phyloP scores from a whole-genome alignment of 306 rosid genomes.

The Fagus sylvatica region DNA sequence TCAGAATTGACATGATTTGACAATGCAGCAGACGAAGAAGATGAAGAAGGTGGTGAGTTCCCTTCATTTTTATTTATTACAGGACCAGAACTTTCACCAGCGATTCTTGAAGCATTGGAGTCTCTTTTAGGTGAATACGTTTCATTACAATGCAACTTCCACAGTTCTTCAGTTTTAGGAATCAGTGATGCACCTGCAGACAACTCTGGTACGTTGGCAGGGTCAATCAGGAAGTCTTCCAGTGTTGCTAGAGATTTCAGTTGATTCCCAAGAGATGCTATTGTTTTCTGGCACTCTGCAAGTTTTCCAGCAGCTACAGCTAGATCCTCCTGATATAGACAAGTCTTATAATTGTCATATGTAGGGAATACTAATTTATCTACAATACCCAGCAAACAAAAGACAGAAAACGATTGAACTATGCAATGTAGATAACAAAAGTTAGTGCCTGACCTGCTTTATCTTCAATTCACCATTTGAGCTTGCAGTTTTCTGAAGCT shows the following conservation, averaged over 20 bases:
- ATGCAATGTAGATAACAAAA: background rate
- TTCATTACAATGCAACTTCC: conserved; percentile 62
- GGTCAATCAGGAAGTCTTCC: conserved; percentile 85
- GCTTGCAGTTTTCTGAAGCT: conserved; percentile 40
- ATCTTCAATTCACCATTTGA: conserved; percentile 59
- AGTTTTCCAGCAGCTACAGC: conserved; percentile 89
- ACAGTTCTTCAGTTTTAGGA: conserved; percentile 43
- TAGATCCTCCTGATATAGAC: conserved; percentile 71
- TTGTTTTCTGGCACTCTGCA: conserved; percentile 91
- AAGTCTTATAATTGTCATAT: conserved; percentile 21
- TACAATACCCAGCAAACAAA: conserved; percentile 13
- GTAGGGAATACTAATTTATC: background rate
- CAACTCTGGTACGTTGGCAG: conserved; percentile 55
- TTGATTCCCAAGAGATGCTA: conserved; percentile 89
- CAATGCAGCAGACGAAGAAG: conserved; percentile 43
- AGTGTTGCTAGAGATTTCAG: conserved; percentile 78
- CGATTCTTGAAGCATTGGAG: conserved; percentile 38
- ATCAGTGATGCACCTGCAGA: conserved; percentile 44
- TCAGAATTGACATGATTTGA: conserved; percentile 57
- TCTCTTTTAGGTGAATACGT: conserved; percentile 75
- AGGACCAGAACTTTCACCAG: conserved; percentile 42
- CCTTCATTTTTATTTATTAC: conserved; percentile 43
- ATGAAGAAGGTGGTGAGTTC: conserved; percentile 49
- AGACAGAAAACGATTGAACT: background rate
- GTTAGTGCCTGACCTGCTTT: conserved; percentile 67